phyloP scores from a whole-genome alignment of 2,329 filamentous ascomycete species.

The Cercospora zeina region DNA sequence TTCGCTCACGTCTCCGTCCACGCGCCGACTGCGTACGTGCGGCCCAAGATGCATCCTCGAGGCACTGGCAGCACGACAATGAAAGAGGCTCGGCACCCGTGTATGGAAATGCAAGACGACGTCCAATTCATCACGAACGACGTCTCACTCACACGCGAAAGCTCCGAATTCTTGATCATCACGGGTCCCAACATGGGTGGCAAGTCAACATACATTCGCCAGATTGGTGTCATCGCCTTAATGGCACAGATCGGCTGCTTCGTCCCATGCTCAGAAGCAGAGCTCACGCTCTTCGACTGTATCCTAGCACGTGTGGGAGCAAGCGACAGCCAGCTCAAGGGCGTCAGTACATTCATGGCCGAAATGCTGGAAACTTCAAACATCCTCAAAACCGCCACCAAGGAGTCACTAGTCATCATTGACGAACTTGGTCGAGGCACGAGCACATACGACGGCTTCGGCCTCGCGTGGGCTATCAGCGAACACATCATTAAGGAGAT shows the following conservation, averaged over 20 bases:
- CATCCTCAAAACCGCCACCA: slow-evolving; percentile 93
- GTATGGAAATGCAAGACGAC: slow-evolving; percentile 98
- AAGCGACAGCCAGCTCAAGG: slow-evolving; percentile 94
- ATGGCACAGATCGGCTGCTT: slow-evolving; percentile 98
- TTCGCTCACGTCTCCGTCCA: slow-evolving; percentile 92
- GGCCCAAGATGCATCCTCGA: slow-evolving; percentile 84
- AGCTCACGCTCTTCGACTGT: slow-evolving; percentile 93
- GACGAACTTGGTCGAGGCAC: slow-evolving; percentile 96
- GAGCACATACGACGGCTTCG: slow-evolving; percentile 97
- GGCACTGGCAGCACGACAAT: slow-evolving; percentile 85
- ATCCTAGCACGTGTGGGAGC: slow-evolving; percentile 95
- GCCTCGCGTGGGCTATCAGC: slow-evolving; percentile 97
- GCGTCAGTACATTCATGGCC: slow-evolving; percentile 98
- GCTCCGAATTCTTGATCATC: slow-evolving; percentile 91
- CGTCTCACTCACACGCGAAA: slow-evolving; percentile 73
- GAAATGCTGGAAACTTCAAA: slow-evolving; percentile 99
- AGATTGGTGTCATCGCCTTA: slow-evolving; percentile 92
- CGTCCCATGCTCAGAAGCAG: slow-evolving; percentile 85
- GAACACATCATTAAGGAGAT: slow-evolving; percentile 97
- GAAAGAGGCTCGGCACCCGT: slow-evolving; percentile 92
- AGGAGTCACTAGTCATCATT: slow-evolving; percentile 95
- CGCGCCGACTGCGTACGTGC: slow-evolving; percentile 85
- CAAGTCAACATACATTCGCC: slow-evolving; percentile 96
- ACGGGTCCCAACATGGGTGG: slow-evolving; percentile 99
- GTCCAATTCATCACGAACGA: slow-evolving; percentile 99